phyloP scores from a whole-genome alignment of 2,329 filamentous ascomycete genomes.

The Arthrinium puccinioides region DNA sequence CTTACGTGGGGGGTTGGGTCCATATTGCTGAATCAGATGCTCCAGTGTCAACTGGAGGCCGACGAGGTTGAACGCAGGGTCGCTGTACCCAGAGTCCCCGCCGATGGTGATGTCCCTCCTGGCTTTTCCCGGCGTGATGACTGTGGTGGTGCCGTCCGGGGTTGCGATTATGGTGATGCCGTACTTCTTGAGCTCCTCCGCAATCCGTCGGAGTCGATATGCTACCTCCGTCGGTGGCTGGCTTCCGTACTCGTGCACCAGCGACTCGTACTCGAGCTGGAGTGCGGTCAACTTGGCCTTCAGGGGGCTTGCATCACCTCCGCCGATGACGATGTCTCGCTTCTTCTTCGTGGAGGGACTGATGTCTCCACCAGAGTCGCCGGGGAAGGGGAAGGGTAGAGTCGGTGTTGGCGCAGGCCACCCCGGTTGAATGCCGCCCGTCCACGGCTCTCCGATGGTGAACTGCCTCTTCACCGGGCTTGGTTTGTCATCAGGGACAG shows the following conservation, averaged over 20 bases:
- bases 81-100: background rate
- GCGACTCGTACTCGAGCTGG: conserved; percentile 19
- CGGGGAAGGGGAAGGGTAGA: background rate
- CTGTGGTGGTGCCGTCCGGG: conserved; percentile 26
- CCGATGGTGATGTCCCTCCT: conserved; percentile 4
- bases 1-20: conserved; percentile 4
- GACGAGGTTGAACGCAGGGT: conserved; percentile 11
- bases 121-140: conserved; percentile 21
- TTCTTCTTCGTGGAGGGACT: background rate
- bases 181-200: conserved; percentile 23
- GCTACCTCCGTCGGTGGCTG: conserved; percentile 13
- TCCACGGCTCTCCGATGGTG: conserved; percentile 13
- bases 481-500: conserved; percentile 16
- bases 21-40: conserved; percentile 7
- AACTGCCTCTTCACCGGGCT: conserved; percentile 14
- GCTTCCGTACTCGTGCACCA: conserved; percentile 16
- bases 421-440: conserved; percentile 7
- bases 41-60: conserved; percentile 14
- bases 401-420: conserved; percentile 6
- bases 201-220: conserved; percentile 15
- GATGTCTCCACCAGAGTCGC: background rate
- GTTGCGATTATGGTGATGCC: conserved; percentile 26
- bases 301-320: conserved; percentile 11
- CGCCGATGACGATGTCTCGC: conserved; percentile 7
- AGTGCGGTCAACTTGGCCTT: conserved; percentile 17